Evolutionary conservation across 208 protist genomes (phyloP).

Genomic region (Willaertia magna): DNA sequence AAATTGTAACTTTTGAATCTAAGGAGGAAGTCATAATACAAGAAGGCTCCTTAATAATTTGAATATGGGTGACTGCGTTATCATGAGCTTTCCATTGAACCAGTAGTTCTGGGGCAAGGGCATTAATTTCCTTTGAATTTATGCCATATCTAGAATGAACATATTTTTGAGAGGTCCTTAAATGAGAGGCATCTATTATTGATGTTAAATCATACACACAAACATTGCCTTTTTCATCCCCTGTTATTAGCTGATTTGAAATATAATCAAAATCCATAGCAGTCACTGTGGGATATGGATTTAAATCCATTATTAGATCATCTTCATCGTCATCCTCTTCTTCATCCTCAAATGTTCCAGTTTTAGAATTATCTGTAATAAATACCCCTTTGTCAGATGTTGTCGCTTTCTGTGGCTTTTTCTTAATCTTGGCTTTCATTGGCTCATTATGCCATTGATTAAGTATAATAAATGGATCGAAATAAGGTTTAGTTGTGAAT

Average conservation of each 20-base stretch:
- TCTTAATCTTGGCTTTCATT: background rate
- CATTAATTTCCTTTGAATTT: background rate
- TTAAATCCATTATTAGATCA: background rate
- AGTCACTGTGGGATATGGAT: background rate
- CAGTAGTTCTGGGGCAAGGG: background rate
- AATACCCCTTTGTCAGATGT: background rate
- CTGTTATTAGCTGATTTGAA: background rate
- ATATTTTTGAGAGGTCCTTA: background rate
- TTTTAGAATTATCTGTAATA: background rate
- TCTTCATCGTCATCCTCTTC: background rate
- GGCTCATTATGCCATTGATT: background rate
- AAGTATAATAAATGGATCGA: background rate
- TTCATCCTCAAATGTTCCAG: background rate
- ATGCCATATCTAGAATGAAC: background rate
- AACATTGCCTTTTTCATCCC: conserved; percentile 2
- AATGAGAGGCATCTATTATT: background rate
- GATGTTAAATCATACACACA: background rate
- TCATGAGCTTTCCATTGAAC: background rate
- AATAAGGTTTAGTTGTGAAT: background rate
- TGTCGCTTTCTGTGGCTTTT: background rate
- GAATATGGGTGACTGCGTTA: background rate
- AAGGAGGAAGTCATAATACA: background rate
- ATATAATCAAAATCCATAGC: background rate
- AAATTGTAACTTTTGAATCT: background rate
- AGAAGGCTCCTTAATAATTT: background rate